phyloP scores from a whole-genome alignment of 2,329 filamentous ascomycete genomes.

The Plenodomus lindquistii region DNA sequence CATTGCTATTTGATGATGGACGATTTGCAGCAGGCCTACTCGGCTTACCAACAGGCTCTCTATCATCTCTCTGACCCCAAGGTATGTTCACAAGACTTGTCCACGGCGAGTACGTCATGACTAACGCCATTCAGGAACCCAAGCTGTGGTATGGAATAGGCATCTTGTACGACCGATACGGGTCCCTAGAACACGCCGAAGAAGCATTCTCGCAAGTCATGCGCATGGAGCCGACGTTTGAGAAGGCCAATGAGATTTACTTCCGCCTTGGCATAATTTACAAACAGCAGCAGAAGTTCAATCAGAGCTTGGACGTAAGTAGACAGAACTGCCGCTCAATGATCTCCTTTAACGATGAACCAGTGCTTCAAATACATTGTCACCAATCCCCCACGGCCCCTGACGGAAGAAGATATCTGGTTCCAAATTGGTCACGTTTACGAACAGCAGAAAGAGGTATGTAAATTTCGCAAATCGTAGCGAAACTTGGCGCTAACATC shows the following conservation, averaged over 20 bases:
- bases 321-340: neutral
- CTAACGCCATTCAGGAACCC: slow-evolving; percentile 67
- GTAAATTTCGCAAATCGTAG: slow-evolving; percentile 43
- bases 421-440: slow-evolving; percentile 99
- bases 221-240: slow-evolving; percentile 96
- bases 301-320: slow-evolving; percentile 83
- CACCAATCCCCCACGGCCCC: slow-evolving; percentile 82
- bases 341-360: slow-evolving; percentile 12
- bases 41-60: slow-evolving; percentile 91
- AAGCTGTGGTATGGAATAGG: slow-evolving; percentile 99
- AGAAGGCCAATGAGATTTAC: slow-evolving; percentile 99
- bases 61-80: slow-evolving; percentile 93
- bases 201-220: slow-evolving; percentile 98
- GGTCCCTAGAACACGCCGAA: slow-evolving; percentile 93
- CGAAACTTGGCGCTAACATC: slow-evolving; percentile 24
- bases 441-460: slow-evolving; percentile 97
- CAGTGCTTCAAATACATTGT: slow-evolving; percentile 99
- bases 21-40: slow-evolving; percentile 93
- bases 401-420: slow-evolving; percentile 98
- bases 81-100: slow-evolving; percentile 53
- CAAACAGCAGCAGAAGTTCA: slow-evolving; percentile 95
- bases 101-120: slow-evolving; percentile 59
- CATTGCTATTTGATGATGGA: slow-evolving; percentile 99
- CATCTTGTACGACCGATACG: slow-evolving; percentile 95
- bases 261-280: slow-evolving; percentile 99